A percentile compares a stretch with the other conserved stretches of the same genome.
These are phyloP conservation scores for Aspergillus quadrilineatus DNA, from an alignment of 2,329 filamentous ascomycete genomes.

Conservation along the genomic window DNA sequence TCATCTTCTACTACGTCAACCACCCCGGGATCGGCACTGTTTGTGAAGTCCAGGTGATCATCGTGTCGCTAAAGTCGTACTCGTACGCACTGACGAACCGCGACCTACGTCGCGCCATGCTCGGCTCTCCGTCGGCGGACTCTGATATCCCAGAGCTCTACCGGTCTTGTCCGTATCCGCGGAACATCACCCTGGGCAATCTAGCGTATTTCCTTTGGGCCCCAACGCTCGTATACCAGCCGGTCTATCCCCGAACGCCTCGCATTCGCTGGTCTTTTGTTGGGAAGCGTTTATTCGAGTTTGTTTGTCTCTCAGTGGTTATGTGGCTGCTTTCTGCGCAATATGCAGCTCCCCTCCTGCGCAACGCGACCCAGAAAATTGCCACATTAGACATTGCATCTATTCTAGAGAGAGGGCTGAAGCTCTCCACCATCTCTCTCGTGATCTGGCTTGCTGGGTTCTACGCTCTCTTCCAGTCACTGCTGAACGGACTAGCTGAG, in stretches of 20 bases:
- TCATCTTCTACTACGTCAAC: slow-evolving; percentile 87
- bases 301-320: slow-evolving; percentile 74
- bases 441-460: slow-evolving; percentile 98
- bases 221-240: slow-evolving; percentile 93
- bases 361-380: slow-evolving; percentile 87
- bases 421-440: slow-evolving; percentile 90
- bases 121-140: slow-evolving; percentile 71
- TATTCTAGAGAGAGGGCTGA: slow-evolving; percentile 86
- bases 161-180: slow-evolving; percentile 77
- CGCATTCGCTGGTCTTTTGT: slow-evolving; percentile 87
- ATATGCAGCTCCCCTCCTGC: slow-evolving; percentile 85
- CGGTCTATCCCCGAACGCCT: slow-evolving; percentile 83
- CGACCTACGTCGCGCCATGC: slow-evolving; percentile 84
- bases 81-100: slow-evolving; percentile 97
- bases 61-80: slow-evolving; percentile 93
- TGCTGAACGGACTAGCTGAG: slow-evolving; percentile 87
- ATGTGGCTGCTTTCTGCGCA: slow-evolving; percentile 96
- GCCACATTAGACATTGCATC: slow-evolving; percentile 74
- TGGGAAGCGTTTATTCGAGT: slow-evolving; percentile 74
- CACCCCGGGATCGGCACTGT: slow-evolving; percentile 92
- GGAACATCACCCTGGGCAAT: slow-evolving; percentile 85
- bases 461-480: slow-evolving; percentile 92
- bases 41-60: slow-evolving; percentile 85
- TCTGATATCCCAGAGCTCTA: slow-evolving; percentile 79
- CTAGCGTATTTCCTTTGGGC: slow-evolving; percentile 97